Evolutionary conservation across 2,329 filamentous ascomycete species (phyloP).

Genomic region (Fonsecaea pugnacius): DNA sequence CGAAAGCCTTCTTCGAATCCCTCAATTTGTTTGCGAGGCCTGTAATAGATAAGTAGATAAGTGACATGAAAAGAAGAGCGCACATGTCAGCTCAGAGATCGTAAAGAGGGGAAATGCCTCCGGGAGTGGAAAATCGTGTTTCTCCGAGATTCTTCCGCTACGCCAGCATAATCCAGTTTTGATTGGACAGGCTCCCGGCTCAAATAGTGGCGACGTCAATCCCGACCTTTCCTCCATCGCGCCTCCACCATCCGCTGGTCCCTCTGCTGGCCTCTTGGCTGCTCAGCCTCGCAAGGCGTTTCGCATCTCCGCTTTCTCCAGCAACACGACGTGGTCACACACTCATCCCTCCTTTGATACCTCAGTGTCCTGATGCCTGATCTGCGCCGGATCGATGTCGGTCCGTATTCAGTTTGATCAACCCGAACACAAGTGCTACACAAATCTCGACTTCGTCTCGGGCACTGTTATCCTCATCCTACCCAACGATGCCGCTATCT

Average conservation of each 20-base stretch:
- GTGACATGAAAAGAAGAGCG: not conserved
- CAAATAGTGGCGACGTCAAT: conserved; percentile 15
- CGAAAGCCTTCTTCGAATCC: not conserved
- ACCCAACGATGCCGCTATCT: conserved; percentile 49
- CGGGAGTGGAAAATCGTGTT: not conserved
- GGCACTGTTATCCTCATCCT: conserved; percentile 52
- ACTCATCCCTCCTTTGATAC: conserved; percentile 7
- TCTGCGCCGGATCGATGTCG: conserved; percentile 45
- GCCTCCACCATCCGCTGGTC: not conserved
- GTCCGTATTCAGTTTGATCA: conserved; percentile 52
- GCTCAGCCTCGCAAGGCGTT: conserved; percentile 30
- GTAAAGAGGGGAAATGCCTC: not conserved
- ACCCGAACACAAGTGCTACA: conserved; percentile 49
- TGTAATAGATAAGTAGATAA: no score
- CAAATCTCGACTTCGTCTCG: conserved; percentile 54
- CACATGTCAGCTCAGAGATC: not conserved
- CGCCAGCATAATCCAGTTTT: not conserved
- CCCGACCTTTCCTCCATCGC: not conserved
- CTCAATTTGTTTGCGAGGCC: not conserved
- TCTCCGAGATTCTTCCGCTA: not conserved
- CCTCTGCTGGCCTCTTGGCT: not conserved
- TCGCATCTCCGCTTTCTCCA: conserved; percentile 10
- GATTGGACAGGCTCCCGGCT: not conserved
- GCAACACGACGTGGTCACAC: conserved; percentile 8
- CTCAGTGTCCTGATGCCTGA: conserved; percentile 31